These are phyloP conservation scores for Sparassis latifolia DNA, from an alignment of 1,284 basidiomycete species.

Conservation along the genomic window DNA sequence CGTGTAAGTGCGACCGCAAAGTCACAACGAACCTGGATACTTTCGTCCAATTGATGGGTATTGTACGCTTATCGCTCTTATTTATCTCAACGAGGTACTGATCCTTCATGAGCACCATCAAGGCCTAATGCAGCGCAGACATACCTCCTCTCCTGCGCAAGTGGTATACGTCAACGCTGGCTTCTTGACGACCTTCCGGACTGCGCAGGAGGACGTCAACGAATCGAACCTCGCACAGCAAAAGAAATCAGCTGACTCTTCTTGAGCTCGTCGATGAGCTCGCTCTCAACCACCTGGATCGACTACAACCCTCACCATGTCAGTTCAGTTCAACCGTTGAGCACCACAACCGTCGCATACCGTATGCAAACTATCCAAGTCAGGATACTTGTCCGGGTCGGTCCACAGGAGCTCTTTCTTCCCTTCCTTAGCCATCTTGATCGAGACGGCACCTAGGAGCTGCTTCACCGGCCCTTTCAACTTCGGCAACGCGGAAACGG, in stretches of 20 bases:
- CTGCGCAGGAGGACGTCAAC: conserved; percentile 27
- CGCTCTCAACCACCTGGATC: conserved; percentile 59
- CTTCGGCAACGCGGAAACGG: conserved; percentile 64
- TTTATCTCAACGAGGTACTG: conserved; percentile 79
- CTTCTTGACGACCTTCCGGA: conserved; percentile 68
- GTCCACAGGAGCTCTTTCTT: conserved; percentile 72
- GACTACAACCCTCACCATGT: conserved; percentile 29
- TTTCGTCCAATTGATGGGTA: conserved; percentile 78
- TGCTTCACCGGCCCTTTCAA: conserved; percentile 50
- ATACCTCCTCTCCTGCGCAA: conserved; percentile 66
- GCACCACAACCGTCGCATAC: conserved; percentile 24
- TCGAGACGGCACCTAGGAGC: conserved; percentile 55
- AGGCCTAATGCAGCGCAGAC: conserved; percentile 8
- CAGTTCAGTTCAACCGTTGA: neutral
- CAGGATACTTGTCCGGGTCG: conserved; percentile 66
- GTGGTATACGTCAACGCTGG: conserved; percentile 75
- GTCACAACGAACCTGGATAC: conserved; percentile 54
- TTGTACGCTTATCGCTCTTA: conserved; percentile 57
- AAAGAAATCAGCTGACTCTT: conserved; percentile 38
- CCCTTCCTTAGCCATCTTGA: conserved; percentile 64
- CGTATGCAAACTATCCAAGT: conserved; percentile 47
- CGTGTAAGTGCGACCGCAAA: neutral
- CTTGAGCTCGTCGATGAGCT: conserved; percentile 74
- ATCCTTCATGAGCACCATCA: neutral
- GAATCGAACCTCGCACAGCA: neutral